phyloP scores from a whole-genome alignment of 176 grass and related monocot genomes.

The Phoenix roebelenii region DNA sequence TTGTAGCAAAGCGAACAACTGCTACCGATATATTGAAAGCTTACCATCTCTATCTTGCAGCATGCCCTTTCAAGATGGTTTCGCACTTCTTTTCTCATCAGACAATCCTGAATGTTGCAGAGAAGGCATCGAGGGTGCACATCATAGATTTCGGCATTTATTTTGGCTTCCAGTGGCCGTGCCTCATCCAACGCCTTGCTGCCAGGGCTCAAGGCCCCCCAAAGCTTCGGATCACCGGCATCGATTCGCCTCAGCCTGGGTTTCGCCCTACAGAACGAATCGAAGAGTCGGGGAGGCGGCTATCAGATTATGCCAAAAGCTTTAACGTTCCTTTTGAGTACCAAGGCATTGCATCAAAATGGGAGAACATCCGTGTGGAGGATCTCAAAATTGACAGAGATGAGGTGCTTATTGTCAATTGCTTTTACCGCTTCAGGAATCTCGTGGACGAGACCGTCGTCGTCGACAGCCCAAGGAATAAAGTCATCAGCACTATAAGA shows the following conservation, averaged over 20 bases:
- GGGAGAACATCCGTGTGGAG: slow-evolving; percentile 71
- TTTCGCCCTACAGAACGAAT: slow-evolving; percentile 84
- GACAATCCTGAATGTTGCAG: slow-evolving; percentile 67
- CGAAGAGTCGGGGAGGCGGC: slow-evolving; percentile 76
- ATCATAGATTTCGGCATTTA: slow-evolving; percentile 97
- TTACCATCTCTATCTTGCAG: slow-evolving; percentile 91
- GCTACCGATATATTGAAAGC: slow-evolving; percentile 90
- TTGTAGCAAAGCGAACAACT: slow-evolving; percentile 77
- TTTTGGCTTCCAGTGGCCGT: slow-evolving; percentile 94
- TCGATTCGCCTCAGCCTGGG: slow-evolving; percentile 86
- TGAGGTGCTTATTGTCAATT: slow-evolving; percentile 90
- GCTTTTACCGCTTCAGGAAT: slow-evolving; percentile 89
- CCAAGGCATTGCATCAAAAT: slow-evolving; percentile 80
- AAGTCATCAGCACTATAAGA: slow-evolving; percentile 85
- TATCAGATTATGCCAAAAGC: slow-evolving; percentile 70
- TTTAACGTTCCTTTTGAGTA: slow-evolving; percentile 78
- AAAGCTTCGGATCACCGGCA: slow-evolving; percentile 72
- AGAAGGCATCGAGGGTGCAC: slow-evolving; percentile 77
- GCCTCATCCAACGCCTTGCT: slow-evolving; percentile 72
- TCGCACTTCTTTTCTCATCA: slow-evolving; percentile 94
- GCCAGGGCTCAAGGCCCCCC: slow-evolving; percentile 64
- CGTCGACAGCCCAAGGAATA: slow-evolving; percentile 86
- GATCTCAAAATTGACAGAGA: slow-evolving; percentile 70
- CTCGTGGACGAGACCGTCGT: slow-evolving; percentile 89
- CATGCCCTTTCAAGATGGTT: slow-evolving; percentile 86